phyloP scores from a whole-genome alignment of 1,139 yeast species.

The Taphrina deformans region DNA sequence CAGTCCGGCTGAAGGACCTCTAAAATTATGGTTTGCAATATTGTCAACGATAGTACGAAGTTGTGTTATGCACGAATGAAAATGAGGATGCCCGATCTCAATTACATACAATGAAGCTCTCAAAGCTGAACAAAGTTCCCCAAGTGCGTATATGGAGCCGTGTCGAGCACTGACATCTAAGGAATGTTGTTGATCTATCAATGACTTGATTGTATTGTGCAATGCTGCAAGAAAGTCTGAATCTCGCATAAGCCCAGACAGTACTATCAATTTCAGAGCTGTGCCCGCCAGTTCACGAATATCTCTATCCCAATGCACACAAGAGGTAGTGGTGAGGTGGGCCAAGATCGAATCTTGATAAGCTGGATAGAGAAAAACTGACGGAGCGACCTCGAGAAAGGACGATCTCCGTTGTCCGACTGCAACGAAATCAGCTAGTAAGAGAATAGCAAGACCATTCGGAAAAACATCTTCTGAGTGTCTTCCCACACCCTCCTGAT shows the following conservation, averaged over 20 bases:
- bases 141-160: conserved; percentile 10
- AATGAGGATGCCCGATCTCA: background rate
- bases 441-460: conserved; percentile 56
- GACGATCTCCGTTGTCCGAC: conserved; percentile 52
- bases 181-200: background rate
- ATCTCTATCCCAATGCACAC: conserved; percentile 48
- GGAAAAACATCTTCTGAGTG: conserved; percentile 49
- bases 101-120: background rate
- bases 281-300: conserved; percentile 48
- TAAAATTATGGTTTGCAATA: background rate
- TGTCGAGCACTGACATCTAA: conserved; percentile 14
- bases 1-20: conserved; percentile 5
- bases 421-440: conserved; percentile 55
- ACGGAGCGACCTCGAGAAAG: conserved; percentile 47
- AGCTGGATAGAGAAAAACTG: conserved; percentile 38
- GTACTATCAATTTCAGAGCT: background rate
- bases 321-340: conserved; percentile 44
- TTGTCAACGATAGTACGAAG: background rate
- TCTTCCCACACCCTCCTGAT: conserved; percentile 83
- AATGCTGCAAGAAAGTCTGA: background rate
- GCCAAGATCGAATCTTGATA: conserved; percentile 44
- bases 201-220: background rate
- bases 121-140: conserved; percentile 1
- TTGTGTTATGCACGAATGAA: background rate
- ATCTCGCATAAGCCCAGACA: background rate